Percentiles rank a stretch among this genome's conserved stretches.
phyloP scores from a whole-genome alignment of 257 asterid species.

The Thymus quinquecostatus region DNA sequence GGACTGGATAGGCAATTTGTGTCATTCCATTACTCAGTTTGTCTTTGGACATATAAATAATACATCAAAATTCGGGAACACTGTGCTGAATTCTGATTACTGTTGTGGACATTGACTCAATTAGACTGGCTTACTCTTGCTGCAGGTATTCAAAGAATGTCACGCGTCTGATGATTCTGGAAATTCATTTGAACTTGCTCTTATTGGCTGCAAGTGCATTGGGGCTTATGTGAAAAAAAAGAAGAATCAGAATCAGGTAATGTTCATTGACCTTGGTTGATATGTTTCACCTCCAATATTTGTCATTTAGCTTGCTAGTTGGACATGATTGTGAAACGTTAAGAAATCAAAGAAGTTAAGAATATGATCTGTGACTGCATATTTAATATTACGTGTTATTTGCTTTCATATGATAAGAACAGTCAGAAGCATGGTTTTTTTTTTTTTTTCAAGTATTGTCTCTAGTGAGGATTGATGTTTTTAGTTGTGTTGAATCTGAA shows the following conservation, averaged over 20 bases:
- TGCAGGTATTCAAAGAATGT: conserved; percentile 81
- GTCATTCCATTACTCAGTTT: neutral
- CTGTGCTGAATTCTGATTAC: conserved; percentile 11
- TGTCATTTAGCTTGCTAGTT: neutral
- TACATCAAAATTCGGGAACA: neutral
- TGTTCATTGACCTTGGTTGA: neutral
- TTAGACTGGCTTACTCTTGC: conserved; percentile 25
- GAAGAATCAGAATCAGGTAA: conserved; percentile 93
- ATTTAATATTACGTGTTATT: neutral
- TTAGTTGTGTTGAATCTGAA: neutral
- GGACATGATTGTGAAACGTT: neutral
- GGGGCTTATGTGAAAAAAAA: conserved; percentile 91
- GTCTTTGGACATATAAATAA: neutral
- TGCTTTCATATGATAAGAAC: no score
- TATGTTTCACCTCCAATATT: neutral
- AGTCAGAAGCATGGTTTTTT: no score
- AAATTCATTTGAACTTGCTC: conserved; percentile 71
- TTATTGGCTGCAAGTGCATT: conserved; percentile 82
- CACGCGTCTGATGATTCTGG: conserved; percentile 56
- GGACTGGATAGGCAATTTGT: neutral
- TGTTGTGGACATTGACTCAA: conserved; percentile 4
- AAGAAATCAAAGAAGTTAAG: neutral
- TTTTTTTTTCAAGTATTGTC: neutral
- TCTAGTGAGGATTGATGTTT: neutral
- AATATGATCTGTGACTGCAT: neutral